phyloP scores from a whole-genome alignment of 345 rosid species.

The Melaleuca alternifolia region DNA sequence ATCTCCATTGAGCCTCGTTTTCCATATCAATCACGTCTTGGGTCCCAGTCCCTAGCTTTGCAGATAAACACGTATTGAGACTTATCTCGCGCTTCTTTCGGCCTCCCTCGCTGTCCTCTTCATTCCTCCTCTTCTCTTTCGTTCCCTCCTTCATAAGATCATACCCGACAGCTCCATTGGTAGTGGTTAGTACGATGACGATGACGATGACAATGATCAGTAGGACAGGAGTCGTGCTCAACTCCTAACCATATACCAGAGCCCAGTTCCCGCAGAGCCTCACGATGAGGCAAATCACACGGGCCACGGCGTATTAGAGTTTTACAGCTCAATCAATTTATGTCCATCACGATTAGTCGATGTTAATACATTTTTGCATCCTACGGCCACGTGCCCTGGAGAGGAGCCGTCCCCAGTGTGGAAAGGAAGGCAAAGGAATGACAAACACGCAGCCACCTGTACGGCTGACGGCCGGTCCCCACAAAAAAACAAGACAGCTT shows the following conservation, averaged over 20 bases:
- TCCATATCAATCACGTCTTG: background rate
- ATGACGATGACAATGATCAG: too few relatives aligned
- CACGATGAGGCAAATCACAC: background rate
- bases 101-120: too few relatives aligned
- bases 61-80: too few relatives aligned
- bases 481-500: background rate
- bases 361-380: background rate
- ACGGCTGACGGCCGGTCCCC: background rate
- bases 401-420: background rate
- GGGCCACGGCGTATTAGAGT: background rate
- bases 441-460: background rate
- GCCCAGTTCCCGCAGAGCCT: too few relatives aligned
- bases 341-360: too few relatives aligned
- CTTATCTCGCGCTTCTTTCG: too few relatives aligned
- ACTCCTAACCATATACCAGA: too few relatives aligned
- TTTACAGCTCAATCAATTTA: background rate
- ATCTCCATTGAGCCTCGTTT: background rate
- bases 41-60: background rate
- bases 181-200: too few relatives aligned
- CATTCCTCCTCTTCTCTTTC: too few relatives aligned
- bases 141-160: too few relatives aligned
- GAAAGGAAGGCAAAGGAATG: background rate
- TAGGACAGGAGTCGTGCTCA: too few relatives aligned
- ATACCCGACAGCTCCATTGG: too few relatives aligned
- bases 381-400: background rate